Evolutionary conservation across 495 filamentous ascomycete species (phyloP).

Genomic region (Hyaloscypha finlandica): DNA sequence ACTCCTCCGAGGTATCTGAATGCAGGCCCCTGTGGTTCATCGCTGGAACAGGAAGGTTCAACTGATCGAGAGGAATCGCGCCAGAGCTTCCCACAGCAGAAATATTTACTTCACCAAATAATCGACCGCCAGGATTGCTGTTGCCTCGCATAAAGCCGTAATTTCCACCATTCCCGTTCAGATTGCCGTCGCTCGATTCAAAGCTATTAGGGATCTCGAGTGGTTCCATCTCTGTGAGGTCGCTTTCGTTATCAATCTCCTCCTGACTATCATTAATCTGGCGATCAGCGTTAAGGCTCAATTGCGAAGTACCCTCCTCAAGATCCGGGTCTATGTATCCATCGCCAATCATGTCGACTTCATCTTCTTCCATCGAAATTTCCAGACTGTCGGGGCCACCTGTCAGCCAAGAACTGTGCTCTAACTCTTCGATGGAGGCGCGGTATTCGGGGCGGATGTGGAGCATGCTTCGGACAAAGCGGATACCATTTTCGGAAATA

Average conservation of each 20-base stretch:
- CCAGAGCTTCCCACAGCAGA: constrained; percentile 67
- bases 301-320: constrained; percentile 64
- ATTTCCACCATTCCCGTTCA: constrained; percentile 42
- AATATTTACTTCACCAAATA: constrained; percentile 80
- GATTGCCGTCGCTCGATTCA: constrained; percentile 40
- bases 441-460: constrained; percentile 69
- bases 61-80: constrained; percentile 41
- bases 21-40: constrained; percentile 34
- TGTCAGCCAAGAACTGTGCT: constrained; percentile 29
- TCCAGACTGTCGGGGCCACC: constrained; percentile 26
- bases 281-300: constrained; percentile 58
- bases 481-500: constrained; percentile 65
- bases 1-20: constrained; percentile 44
- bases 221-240: constrained; percentile 31
- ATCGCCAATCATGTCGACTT: constrained; percentile 30
- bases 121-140: constrained; percentile 34
- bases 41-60: constrained; percentile 45
- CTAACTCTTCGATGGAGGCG: constrained; percentile 60
- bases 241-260: constrained; percentile 18
- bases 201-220: constrained; percentile 40
- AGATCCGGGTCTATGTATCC: constrained; percentile 41
- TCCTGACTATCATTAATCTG: constrained; percentile 33
- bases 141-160: constrained; percentile 36
- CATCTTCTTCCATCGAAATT: constrained; percentile 42
- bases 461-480: constrained; percentile 77